Evolutionary conservation across 352 stramenopile species (phyloP).

Genomic region (Pythium sukuiense): DNA sequence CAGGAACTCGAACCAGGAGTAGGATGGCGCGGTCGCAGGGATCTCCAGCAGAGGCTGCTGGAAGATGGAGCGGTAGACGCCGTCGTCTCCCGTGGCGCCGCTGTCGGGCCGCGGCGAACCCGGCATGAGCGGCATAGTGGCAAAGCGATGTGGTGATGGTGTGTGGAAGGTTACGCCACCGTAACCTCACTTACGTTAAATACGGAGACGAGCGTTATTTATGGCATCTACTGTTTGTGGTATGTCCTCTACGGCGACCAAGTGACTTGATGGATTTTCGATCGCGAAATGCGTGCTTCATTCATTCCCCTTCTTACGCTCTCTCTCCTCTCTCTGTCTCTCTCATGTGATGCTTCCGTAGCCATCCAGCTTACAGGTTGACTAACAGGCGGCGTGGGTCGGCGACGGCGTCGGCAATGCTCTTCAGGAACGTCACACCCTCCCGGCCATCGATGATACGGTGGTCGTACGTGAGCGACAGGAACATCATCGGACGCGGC

Average conservation of each 20-base stretch:
- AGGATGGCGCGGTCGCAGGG: constrained; percentile 58
- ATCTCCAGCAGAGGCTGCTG: constrained; percentile 81
- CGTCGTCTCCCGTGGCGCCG: constrained; percentile 43
- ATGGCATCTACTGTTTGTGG: not conserved
- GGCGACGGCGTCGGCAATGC: constrained; percentile 96
- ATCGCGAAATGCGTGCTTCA: not conserved
- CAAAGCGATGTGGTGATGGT: not conserved
- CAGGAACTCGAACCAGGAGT: constrained; percentile 88
- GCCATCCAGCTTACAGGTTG: constrained; percentile 46
- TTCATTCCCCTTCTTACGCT: not conserved
- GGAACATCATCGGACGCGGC: constrained; percentile 99
- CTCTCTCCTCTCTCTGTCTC: not conserved
- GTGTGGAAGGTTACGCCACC: not conserved
- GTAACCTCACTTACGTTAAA: not conserved
- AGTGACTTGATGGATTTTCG: not conserved
- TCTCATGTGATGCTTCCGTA: not conserved
- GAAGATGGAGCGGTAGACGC: constrained; percentile 84
- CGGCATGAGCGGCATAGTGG: constrained; percentile 55
- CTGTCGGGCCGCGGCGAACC: constrained; percentile 59
- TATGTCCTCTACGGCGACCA: too few species aligned
- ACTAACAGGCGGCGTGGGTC: constrained; percentile 94
- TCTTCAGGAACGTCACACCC: constrained; percentile 99
- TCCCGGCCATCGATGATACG: constrained; percentile 99
- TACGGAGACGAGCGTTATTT: not conserved
- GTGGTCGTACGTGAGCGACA: constrained; percentile 99